Evolutionary conservation across 2,329 filamentous ascomycete species (phyloP), one percentile per base, ranked within the genome.

Genomic region (Capronia epimyces): DNA sequence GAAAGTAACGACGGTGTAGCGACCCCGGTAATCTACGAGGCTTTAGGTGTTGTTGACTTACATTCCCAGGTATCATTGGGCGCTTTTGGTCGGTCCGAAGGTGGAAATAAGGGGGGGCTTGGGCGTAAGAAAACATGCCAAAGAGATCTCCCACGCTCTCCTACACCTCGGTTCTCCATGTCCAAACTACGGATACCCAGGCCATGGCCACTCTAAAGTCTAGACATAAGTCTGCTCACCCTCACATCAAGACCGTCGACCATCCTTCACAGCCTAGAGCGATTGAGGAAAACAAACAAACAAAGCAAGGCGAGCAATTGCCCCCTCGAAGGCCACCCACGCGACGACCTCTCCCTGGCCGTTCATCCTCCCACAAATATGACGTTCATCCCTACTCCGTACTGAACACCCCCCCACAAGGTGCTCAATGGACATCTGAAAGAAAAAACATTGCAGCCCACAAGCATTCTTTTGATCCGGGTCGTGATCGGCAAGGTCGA

Each of bases 41-140:
- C n/a, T n/a, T n/a, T n/a, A n/a, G n/a, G n/a, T n/a, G n/a, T n/a
- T n/a, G n/a, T n/a, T n/a, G n/a, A n/a, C n/a, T n/a, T n/a, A n/a
- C n/a, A n/a, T n/a, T n/a, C n/a, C n/a, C 40, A 70, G 65, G 21
- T 70, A 69, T 51, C 68, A 71, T 43, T 71, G 66, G 67, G 66
- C 65, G 9, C 54, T 71, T 13, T 63, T 71, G n/a, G 54, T 67
- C 12, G 68, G 67, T 9, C 67, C 67, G 6, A 71, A 71, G 53
- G n/a, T 43, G n/a, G 61, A 69, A 41, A 36, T 37, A 8, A 25
- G 58, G 1, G 52, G 47, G n/a, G 49, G 37, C 8, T 32, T 22
- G 34, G 65, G 64, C 6, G 54, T 57, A 36, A 64, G 62, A 16
- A 66, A 65, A 53, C 68, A 71, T 27, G 65, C 64, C 8, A 69